These are phyloP conservation scores for Groenewaldozyma sp. DNA, from an alignment of 1,139 yeast genomes.

Conservation along the genomic window DNA sequence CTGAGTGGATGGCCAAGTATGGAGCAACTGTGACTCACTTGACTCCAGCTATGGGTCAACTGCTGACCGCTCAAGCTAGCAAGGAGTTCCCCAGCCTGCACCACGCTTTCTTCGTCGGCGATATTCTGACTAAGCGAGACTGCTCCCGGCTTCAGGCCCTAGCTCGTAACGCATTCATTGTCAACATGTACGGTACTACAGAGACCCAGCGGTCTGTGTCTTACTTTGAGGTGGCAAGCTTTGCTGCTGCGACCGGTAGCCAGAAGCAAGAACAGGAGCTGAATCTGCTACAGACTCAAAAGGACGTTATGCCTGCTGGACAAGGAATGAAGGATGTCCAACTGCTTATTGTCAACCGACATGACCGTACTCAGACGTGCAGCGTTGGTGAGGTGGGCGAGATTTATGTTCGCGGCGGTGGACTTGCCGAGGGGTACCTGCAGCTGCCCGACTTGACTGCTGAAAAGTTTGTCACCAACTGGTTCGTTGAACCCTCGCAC, in stretches of 20 bases:
- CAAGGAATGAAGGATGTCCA: conserved; percentile 95
- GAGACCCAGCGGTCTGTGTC: conserved; percentile 98
- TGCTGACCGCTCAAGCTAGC: conserved; percentile 92
- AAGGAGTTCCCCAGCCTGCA: conserved; percentile 78
- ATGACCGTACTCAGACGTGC: conserved; percentile 80
- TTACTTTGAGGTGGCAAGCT: conserved; percentile 76
- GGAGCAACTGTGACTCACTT: conserved; percentile 94
- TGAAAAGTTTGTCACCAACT: conserved; percentile 78
- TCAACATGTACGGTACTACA: conserved; percentile 98
- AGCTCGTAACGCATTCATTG: conserved; percentile 82
- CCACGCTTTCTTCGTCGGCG: conserved; percentile 98
- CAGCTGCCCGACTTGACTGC: conserved; percentile 82
- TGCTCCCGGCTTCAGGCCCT: conserved; percentile 84
- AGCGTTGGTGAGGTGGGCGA: conserved; percentile 99
- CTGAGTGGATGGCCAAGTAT: conserved; percentile 92
- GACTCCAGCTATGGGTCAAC: conserved; percentile 99
- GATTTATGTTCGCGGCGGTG: conserved; percentile 96
- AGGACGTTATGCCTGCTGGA: conserved; percentile 98
- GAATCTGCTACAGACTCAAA: conserved; percentile 67
- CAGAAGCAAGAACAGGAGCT: no score
- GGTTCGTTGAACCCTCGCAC: conserved; percentile 48
- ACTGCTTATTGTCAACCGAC: conserved; percentile 82
- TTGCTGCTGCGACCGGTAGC: conserved; percentile 39
- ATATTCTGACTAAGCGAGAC: conserved; percentile 92
- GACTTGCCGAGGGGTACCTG: conserved; percentile 92